These are phyloP conservation scores for Pyrus bretschneideri DNA, from an alignment of 306 rosid genomes.

Conservation along the genomic window DNA sequence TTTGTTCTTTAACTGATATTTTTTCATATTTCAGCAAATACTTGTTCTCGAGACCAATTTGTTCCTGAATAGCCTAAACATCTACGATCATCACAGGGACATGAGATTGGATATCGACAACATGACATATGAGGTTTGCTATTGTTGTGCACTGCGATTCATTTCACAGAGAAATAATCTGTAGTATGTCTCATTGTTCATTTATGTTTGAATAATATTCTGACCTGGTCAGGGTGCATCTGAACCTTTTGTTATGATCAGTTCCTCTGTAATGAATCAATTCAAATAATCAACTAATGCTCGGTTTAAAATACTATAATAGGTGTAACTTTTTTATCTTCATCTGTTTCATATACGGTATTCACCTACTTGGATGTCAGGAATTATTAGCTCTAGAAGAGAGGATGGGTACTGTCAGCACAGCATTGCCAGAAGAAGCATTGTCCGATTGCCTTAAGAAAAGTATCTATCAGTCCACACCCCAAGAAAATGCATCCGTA, in stretches of 20 bases:
- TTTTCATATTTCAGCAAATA: slow-evolving; percentile 60
- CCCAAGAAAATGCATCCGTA: slow-evolving; percentile 28
- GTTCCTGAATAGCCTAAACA: slow-evolving; percentile 67
- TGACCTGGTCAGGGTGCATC: background rate
- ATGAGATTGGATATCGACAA: slow-evolving; percentile 97
- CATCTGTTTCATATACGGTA: background rate
- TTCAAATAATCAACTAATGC: background rate
- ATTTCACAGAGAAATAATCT: background rate
- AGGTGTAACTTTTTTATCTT: background rate
- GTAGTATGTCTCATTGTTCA: background rate
- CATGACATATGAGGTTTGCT: slow-evolving; percentile 96
- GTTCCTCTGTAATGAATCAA: background rate
- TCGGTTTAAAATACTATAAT: background rate
- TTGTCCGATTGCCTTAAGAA: slow-evolving; percentile 58
- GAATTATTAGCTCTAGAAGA: slow-evolving; percentile 93
- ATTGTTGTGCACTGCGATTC: background rate
- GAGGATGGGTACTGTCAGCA: slow-evolving; percentile 95
- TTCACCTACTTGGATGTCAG: slow-evolving; percentile 32
- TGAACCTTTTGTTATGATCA: background rate
- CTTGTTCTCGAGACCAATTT: slow-evolving; percentile 74
- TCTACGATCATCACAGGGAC: slow-evolving; percentile 89
- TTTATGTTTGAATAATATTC: background rate
- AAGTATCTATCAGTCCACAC: slow-evolving; percentile 39
- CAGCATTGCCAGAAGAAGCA: slow-evolving; percentile 80
- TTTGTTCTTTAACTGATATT: slow-evolving; percentile 13